These are phyloP conservation scores for Penicillium occitanis DNA, from an alignment of 2,329 filamentous ascomycete genomes.

Conservation along the genomic window DNA sequence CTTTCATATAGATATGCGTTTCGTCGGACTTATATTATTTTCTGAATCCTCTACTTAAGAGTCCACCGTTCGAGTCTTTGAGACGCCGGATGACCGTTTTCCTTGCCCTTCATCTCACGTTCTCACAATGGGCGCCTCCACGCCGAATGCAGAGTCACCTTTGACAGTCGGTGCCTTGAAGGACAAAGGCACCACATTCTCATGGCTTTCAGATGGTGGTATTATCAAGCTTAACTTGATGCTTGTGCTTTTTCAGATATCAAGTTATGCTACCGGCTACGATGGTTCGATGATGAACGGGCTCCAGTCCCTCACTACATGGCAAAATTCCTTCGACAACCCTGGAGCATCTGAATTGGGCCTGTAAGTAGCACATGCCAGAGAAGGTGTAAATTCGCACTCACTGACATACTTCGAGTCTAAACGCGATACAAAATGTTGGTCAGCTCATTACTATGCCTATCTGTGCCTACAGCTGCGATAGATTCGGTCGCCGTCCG, in stretches of 20 bases:
- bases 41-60: not conserved
- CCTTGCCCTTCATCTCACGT: not conserved
- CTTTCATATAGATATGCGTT: not conserved
- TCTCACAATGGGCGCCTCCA: not conserved
- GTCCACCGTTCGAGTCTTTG: not conserved
- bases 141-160: conserved; percentile 8
- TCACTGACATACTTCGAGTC: not conserved
- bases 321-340: conserved; percentile 24
- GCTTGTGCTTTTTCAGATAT: conserved; percentile 1
- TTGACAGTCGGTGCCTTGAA: conserved; percentile 15
- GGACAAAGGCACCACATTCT: not conserved
- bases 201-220: not conserved
- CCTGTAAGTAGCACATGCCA: conserved; percentile 1
- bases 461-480: not conserved
- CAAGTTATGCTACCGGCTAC: conserved; percentile 12
- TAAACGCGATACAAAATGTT: conserved; percentile 8
- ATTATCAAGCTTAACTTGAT: conserved; percentile 12
- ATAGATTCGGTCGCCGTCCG: conserved; percentile 5
- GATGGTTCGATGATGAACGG: conserved; percentile 41
- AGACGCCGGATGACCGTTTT: not conserved
- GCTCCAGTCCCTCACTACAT: conserved; percentile 43
- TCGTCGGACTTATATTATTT: not conserved
- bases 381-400: not conserved
- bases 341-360: conserved; percentile 4
- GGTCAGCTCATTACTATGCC: conserved; percentile 11